Evolutionary conservation across 2,329 filamentous ascomycete genomes (phyloP).

Genomic region (Aureobasidium sp.): DNA sequence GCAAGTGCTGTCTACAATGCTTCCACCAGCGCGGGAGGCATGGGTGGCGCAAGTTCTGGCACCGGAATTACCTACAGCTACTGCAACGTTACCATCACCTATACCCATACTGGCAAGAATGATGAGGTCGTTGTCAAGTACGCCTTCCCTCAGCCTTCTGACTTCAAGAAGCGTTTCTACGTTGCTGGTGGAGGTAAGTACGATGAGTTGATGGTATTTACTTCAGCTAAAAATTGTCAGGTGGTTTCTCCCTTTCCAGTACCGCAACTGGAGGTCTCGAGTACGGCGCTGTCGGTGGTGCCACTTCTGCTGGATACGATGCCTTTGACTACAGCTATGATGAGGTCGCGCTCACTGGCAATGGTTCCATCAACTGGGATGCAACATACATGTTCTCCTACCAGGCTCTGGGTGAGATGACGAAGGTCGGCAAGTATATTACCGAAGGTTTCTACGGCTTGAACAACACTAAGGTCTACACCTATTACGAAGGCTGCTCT

Average conservation of each 20-base stretch:
- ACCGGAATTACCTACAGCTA: constrained; percentile 22
- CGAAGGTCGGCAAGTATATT: constrained; percentile 40
- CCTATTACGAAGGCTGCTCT: constrained; percentile 50
- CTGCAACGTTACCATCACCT: constrained; percentile 24
- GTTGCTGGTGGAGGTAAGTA: constrained; percentile 24
- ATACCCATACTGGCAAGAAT: constrained; percentile 35
- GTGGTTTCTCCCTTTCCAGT: constrained; percentile 37
- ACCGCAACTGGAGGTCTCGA: constrained; percentile 33
- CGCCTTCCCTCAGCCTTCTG: constrained; percentile 36
- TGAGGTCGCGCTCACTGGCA: constrained; percentile 26
- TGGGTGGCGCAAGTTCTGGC: not conserved
- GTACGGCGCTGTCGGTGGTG: constrained; percentile 41
- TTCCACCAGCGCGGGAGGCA: not conserved
- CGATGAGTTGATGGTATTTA: not conserved
- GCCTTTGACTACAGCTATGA: constrained; percentile 37
- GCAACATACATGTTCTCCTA: constrained; percentile 46
- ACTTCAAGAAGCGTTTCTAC: constrained; percentile 41
- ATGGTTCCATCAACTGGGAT: constrained; percentile 48
- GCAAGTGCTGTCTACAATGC: constrained; percentile 30
- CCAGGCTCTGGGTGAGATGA: constrained; percentile 47
- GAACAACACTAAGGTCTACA: constrained; percentile 30
- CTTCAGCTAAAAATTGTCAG: not conserved
- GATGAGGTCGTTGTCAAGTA: constrained; percentile 32
- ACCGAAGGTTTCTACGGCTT: constrained; percentile 34
- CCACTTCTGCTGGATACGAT: constrained; percentile 47